These are phyloP conservation scores for Paralagenidium karlingii DNA, from an alignment of 352 stramenopile species.

Conservation along the genomic window DNA sequence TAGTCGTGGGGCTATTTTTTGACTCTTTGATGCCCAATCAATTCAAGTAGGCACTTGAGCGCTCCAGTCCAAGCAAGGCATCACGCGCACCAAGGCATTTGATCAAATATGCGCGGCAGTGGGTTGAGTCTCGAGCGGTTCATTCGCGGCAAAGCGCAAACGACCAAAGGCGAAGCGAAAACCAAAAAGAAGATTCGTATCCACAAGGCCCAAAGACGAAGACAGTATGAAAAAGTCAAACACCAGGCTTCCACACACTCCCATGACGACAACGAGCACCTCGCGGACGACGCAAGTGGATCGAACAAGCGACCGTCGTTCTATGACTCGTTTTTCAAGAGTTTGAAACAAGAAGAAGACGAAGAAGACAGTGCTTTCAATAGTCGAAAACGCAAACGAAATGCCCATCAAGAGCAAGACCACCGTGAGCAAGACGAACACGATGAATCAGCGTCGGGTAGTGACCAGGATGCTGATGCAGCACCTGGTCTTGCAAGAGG, in stretches of 20 bases:
- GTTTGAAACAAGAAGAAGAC: slow-evolving; percentile 27
- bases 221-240: slow-evolving; percentile 78
- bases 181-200: slow-evolving; percentile 77
- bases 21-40: no score
- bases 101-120: slow-evolving; percentile 51
- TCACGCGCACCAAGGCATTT: no score
- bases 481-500: neutral
- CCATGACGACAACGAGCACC: slow-evolving; percentile 5
- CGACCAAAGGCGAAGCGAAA: slow-evolving; percentile 66
- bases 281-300: slow-evolving; percentile 1
- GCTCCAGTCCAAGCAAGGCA: no score
- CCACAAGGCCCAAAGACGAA: slow-evolving; percentile 62
- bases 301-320: slow-evolving; percentile 57
- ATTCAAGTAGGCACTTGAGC: no score
- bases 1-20: no score
- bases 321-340: slow-evolving; percentile 69
- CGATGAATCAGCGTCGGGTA: no score
- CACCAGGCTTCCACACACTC: slow-evolving; percentile 22
- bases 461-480: neutral
- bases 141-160: slow-evolving; percentile 73
- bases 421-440: slow-evolving; percentile 12
- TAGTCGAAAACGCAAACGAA: slow-evolving; percentile 1
- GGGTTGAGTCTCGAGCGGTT: slow-evolving; percentile 79
- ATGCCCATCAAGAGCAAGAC: slow-evolving; percentile 8
- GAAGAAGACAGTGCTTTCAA: slow-evolving; percentile 10